These are phyloP conservation scores for Ophiocordyceps unilateralis DNA, from an alignment of 2,329 filamentous ascomycete genomes.

Conservation along the genomic window DNA sequence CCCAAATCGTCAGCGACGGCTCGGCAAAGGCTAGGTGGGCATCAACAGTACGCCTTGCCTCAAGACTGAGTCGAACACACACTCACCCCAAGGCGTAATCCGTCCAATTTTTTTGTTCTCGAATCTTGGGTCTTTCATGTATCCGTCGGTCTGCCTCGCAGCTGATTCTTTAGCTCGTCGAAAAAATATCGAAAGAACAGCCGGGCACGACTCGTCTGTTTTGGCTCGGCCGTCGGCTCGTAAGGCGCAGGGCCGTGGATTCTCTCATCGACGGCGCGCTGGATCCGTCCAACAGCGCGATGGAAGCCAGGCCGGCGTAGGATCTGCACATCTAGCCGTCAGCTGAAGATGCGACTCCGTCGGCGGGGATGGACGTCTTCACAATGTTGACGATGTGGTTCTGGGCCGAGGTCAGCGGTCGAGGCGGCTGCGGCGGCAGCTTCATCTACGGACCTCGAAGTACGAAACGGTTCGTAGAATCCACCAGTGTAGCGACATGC, in stretches of 20 bases:
- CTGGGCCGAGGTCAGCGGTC: constrained; percentile 8
- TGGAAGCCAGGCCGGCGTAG: constrained; percentile 34
- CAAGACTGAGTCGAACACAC: no score
- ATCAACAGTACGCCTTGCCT: no score
- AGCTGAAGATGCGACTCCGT: no score
- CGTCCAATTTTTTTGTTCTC: no score
- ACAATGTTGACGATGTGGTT: constrained; percentile 17
- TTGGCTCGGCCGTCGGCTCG: constrained; percentile 27
- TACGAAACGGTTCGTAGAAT: constrained; percentile 16
- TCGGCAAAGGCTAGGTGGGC: no score
- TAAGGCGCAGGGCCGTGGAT: constrained; percentile 30
- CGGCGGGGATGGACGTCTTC: constrained; percentile 4
- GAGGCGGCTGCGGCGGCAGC: not conserved
- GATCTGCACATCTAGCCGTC: constrained; percentile 17
- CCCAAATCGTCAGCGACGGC: no score
- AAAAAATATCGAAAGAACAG: constrained; percentile 29
- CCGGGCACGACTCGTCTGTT: constrained; percentile 6
- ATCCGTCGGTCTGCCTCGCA: constrained; percentile 25
- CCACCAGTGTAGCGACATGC: constrained; percentile 14
- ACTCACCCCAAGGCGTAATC: no score
- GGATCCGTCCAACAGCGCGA: constrained; percentile 32
- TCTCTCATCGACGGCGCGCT: constrained; percentile 29
- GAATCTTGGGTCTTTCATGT: no score
- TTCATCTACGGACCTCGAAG: constrained; percentile 12
- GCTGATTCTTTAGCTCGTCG: constrained; percentile 33